A percentile compares a stretch with the other conserved stretches of the same genome.
Conservation (phyloP, 2,329 filamentous ascomycete genomes). For the Aspergillus calidoustus region DNA sequence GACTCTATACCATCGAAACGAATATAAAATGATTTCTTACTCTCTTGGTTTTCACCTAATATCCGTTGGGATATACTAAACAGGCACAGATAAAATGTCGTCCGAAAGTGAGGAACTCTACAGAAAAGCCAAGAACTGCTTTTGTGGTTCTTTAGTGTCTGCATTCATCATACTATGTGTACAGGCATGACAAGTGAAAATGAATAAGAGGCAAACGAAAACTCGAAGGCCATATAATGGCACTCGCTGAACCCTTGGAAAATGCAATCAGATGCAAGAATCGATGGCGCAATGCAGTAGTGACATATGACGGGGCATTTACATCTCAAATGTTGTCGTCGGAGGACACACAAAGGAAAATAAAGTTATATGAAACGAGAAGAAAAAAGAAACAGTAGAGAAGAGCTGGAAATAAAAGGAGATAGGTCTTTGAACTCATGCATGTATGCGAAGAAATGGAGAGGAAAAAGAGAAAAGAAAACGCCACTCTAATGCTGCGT, state of each 20-base stretch:
- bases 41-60: not conserved
- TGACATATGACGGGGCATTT: conserved; percentile 73
- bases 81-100: too few species aligned
- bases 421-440: conserved; percentile 21
- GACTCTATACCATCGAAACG: not conserved
- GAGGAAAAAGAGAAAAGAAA: conserved; percentile 19
- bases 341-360: conserved; percentile 14
- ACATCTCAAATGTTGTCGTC: conserved; percentile 71
- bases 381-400: conserved; percentile 11
- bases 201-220: conserved; percentile 8
- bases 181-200: conserved; percentile 10
- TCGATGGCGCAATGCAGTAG: conserved; percentile 24
- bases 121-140: not conserved
- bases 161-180: conserved; percentile 13
- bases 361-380: not conserved
- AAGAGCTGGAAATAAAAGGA: conserved; percentile 9
- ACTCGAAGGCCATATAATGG: conserved; percentile 14
- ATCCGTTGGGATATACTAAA: not conserved
- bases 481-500: conserved; percentile 36
- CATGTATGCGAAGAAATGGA: conserved; percentile 23
- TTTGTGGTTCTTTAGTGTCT: not conserved
- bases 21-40: not conserved
- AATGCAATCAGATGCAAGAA: conserved; percentile 25
- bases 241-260: conserved; percentile 29
- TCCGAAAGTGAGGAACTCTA: not conserved